Conservation (phyloP, 345 rosid species). For the Diplotaxis tenuifolia region DNA sequence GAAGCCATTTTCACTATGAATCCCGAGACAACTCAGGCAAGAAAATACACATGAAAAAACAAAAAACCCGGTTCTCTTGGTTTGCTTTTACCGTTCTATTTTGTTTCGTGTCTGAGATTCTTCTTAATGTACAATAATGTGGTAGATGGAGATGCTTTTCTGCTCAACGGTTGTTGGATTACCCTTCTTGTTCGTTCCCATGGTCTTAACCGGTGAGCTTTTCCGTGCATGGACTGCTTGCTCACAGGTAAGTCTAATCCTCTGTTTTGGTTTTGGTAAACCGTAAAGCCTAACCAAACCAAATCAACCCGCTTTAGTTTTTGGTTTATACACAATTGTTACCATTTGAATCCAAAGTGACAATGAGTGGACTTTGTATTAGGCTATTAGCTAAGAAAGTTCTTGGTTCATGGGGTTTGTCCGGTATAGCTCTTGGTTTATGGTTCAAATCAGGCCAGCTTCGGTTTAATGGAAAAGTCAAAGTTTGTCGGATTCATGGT, state of each 20-base stretch:
- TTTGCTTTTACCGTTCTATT: background rate
- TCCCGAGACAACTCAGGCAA: constrained; percentile 89
- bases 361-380: constrained; percentile 3
- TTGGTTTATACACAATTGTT: background rate
- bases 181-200: constrained; percentile 87
- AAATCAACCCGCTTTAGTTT: background rate
- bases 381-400: background rate
- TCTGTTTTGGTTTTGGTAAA: background rate
- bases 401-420: background rate
- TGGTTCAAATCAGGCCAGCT: background rate
- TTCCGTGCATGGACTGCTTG: constrained; percentile 94
- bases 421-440: background rate
- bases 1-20: constrained; percentile 92
- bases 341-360: constrained; percentile 13
- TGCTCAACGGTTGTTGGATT: constrained; percentile 91
- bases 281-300: background rate
- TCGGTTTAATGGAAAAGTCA: constrained; percentile 14
- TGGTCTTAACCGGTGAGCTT: constrained; percentile 94
- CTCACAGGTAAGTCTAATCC: constrained; percentile 55
- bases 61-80: background rate
- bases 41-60: background rate
- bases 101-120: background rate
- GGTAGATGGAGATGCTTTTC: constrained; percentile 93
- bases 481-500: constrained; percentile 10
- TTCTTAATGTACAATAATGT: background rate